phyloP scores from a whole-genome alignment of 257 asterid genomes.

The Penstemon eatonii region DNA sequence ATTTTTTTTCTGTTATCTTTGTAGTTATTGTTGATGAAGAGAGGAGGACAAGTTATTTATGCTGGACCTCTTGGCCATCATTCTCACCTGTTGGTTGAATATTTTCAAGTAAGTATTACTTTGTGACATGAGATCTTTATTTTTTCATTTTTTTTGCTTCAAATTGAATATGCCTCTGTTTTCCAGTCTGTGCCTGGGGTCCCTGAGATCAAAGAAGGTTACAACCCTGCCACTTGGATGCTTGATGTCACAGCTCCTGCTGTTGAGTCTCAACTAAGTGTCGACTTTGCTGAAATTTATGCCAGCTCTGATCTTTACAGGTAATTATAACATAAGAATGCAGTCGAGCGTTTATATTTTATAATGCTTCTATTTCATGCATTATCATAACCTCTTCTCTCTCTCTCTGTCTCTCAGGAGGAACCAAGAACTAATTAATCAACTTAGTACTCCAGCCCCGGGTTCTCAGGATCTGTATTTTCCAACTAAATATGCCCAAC shows the following conservation, averaged over 20 bases:
- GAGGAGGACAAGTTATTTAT: conserved; percentile 83
- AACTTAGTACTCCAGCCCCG: conserved; percentile 64
- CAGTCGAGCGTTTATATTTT: background rate
- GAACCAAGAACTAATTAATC: conserved; percentile 65
- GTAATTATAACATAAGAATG: conserved; percentile 37
- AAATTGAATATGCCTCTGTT: conserved; percentile 20
- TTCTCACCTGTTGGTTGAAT: conserved; percentile 55
- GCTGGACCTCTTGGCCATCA: conserved; percentile 84
- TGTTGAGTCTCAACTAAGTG: conserved; percentile 64
- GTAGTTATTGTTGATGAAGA: conserved; percentile 80
- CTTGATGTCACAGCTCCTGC: conserved; percentile 69
- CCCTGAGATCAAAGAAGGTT: conserved; percentile 68
- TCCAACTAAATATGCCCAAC: conserved; percentile 57
- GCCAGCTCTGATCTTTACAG: conserved; percentile 67
- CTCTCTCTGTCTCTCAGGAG: conserved; percentile 45
- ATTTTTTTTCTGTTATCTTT: background rate
- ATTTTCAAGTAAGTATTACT: conserved; percentile 63
- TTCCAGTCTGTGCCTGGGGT: conserved; percentile 73
- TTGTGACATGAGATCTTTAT: background rate
- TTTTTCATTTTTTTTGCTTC: background rate
- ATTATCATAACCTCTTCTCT: background rate
- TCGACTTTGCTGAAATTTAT: conserved; percentile 72
- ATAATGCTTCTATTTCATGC: background rate
- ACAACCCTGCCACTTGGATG: conserved; percentile 95
- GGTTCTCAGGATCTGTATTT: conserved; percentile 61